A percentile compares a stretch with the other conserved stretches of the same genome.
Conservation (phyloP, 2,329 filamentous ascomycete species). For the Canariomyces notabilis region DNA sequence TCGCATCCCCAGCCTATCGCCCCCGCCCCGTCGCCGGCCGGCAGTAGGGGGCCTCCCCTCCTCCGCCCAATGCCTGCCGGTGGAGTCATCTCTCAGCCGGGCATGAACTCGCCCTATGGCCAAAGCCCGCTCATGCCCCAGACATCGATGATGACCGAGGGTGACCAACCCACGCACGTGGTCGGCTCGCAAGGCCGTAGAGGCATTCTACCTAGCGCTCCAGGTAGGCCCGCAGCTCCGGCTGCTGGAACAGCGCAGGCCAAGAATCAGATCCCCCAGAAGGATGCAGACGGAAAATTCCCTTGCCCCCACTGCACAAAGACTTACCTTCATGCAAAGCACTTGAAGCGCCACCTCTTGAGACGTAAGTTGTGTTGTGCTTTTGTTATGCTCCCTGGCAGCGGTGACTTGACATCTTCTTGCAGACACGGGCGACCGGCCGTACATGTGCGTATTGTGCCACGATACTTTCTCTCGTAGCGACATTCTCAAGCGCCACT, state of each 20-base stretch:
- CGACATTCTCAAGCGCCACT: conserved; percentile 97
- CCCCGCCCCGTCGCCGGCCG: conserved; percentile 57
- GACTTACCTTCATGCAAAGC: conserved; percentile 95
- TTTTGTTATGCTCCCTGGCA: conserved; percentile 12
- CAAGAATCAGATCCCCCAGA: conserved; percentile 83
- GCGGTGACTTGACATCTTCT: conserved; percentile 16
- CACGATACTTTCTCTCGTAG: conserved; percentile 97
- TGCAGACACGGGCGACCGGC: conserved; percentile 90
- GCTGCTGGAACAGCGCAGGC: conserved; percentile 61
- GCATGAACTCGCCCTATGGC: conserved; percentile 56
- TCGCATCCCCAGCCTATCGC: conserved; percentile 73
- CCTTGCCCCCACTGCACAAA: conserved; percentile 98
- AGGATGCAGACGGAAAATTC: conserved; percentile 97
- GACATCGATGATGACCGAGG: conserved; percentile 50
- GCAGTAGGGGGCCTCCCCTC: conserved; percentile 53
- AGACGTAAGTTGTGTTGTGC: conserved; percentile 67
- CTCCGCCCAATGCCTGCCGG: conserved; percentile 67
- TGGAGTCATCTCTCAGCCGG: conserved; percentile 55
- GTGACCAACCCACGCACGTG: conserved; percentile 75
- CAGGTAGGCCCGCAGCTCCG: conserved; percentile 74
- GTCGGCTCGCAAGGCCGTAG: conserved; percentile 91
- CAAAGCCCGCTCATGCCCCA: conserved; percentile 52
- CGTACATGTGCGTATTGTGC: conserved; percentile 97
- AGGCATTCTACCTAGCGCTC: conserved; percentile 86
- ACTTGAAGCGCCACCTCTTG: conserved; percentile 91